These are phyloP conservation scores for Pseudotsuga menziesii DNA, from an alignment of 75 land plant genomes.

Conservation along the genomic window DNA sequence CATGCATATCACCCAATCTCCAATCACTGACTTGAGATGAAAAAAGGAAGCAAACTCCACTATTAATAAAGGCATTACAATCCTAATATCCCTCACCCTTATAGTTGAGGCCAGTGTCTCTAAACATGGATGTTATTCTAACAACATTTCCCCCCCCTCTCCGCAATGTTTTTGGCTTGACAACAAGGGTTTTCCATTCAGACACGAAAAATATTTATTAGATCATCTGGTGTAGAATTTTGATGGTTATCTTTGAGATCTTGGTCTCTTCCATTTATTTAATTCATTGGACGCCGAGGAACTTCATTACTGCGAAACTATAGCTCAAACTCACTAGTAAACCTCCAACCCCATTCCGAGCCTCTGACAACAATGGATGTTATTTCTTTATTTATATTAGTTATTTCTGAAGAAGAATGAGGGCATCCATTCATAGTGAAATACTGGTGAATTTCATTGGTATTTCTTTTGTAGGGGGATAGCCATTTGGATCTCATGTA, in stretches of 20 bases:
- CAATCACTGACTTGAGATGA: too few species aligned
- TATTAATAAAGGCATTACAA: too few species aligned
- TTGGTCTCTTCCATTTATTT: background rate
- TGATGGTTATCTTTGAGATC: background rate
- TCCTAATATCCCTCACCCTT: background rate
- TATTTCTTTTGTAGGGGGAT: too few species aligned
- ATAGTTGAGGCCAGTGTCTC: slow-evolving; percentile 17
- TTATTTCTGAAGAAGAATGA: background rate
- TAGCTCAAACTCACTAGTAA: slow-evolving; percentile 36
- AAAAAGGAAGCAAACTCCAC: too few species aligned
- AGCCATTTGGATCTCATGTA: too few species aligned
- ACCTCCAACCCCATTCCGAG: slow-evolving; percentile 18
- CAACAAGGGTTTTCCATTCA: slow-evolving; percentile 36
- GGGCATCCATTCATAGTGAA: too few species aligned
- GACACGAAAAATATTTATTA: slow-evolving; percentile 18
- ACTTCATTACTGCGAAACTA: slow-evolving; percentile 17
- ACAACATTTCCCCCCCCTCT: slow-evolving; percentile 25
- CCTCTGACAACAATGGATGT: slow-evolving; percentile 21
- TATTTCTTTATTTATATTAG: background rate
- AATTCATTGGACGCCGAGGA: too few species aligned
- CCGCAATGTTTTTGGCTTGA: slow-evolving; percentile 29
- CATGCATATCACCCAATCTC: too few species aligned
- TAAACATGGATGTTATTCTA: slow-evolving; percentile 50
- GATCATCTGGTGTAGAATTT: slow-evolving; percentile 8
- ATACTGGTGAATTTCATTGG: too few species aligned